Evolutionary conservation across 768 basidiomycete genomes (phyloP).

Genomic region (Suillus ampliporus): DNA sequence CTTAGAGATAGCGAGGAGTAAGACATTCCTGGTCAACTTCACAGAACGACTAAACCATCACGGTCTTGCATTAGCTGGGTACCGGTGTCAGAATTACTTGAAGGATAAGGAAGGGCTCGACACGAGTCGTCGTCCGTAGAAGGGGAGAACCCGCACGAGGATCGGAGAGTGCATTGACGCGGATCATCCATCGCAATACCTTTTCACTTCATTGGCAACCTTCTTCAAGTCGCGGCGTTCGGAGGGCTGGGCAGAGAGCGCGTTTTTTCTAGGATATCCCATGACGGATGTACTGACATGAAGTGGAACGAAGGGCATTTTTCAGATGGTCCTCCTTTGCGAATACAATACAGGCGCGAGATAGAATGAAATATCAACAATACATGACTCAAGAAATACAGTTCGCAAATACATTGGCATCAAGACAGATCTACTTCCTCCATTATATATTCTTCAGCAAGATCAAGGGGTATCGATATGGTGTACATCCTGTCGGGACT

Average conservation of each 20-base stretch:
- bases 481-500: not conserved
- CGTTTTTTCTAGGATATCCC: not conserved
- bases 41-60: not conserved
- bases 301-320: not conserved
- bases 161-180: not conserved
- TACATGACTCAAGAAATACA: not conserved
- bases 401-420: constrained; percentile 1
- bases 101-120: not conserved
- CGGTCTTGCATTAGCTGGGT: not conserved
- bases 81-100: too few species aligned
- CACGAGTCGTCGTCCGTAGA: not conserved
- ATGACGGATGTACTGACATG: not conserved
- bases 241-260: not conserved
- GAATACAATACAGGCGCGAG: not conserved
- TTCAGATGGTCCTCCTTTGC: not conserved
- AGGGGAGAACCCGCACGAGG: not conserved
- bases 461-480: not conserved
- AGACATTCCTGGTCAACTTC: not conserved
- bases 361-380: not conserved
- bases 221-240: not conserved
- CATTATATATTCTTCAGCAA: not conserved
- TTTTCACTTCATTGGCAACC: not conserved
- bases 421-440: not conserved
- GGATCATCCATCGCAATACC: not conserved
- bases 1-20: constrained; percentile 20